Evolutionary conservation across 192 early-diverging fungal species (phyloP).

Genomic region (Coemansia sp.): DNA sequence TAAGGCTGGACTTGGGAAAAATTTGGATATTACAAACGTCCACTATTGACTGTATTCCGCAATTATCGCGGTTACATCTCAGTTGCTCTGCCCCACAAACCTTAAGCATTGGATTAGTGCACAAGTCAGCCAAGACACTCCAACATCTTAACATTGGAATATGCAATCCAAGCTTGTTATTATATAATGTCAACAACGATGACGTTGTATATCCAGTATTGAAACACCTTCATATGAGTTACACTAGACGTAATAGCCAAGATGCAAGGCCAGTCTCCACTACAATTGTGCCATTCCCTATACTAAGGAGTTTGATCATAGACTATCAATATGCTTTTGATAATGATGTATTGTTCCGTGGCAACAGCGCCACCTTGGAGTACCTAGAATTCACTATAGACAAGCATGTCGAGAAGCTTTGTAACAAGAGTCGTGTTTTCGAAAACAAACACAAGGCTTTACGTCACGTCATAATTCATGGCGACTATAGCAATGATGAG

Average conservation of each 20-base stretch:
- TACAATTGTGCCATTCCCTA: neutral
- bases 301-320: neutral
- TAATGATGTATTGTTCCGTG: conserved; percentile 11
- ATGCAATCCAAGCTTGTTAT: neutral
- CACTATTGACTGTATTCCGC: neutral
- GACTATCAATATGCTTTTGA: neutral
- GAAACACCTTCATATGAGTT: neutral
- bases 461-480: neutral
- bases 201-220: neutral
- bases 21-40: neutral
- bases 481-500: neutral
- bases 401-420: neutral
- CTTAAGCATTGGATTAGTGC: neutral
- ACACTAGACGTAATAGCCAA: neutral
- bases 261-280: too few species aligned
- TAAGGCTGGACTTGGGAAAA: neutral
- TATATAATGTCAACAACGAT: neutral
- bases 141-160: neutral
- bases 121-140: neutral
- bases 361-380: conserved; percentile 9
- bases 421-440: neutral
- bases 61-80: neutral
- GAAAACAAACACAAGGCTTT: neutral
- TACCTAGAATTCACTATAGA: neutral
- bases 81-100: neutral